phyloP scores from a whole-genome alignment of 2,329 filamentous ascomycete species.

The Penicillium sp. region DNA sequence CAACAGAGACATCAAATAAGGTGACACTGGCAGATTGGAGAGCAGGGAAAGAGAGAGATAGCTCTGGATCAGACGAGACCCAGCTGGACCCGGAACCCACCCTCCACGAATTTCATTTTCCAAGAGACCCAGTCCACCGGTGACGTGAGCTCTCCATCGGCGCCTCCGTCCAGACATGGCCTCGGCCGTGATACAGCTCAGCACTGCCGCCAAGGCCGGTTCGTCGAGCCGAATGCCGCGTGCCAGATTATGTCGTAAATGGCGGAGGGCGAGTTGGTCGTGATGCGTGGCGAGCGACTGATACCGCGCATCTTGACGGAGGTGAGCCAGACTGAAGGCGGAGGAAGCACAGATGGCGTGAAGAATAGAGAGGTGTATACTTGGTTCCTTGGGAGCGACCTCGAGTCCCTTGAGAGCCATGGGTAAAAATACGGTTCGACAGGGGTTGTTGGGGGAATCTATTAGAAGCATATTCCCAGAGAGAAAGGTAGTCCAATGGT shows the following conservation, averaged over 20 bases:
- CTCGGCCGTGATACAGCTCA: constrained; percentile 18
- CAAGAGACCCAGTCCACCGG: constrained; percentile 18
- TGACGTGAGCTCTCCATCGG: constrained; percentile 21
- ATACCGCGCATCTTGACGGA: constrained; percentile 19
- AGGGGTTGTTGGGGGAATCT: constrained; percentile 25
- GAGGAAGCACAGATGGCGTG: constrained; percentile 24
- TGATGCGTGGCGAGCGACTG: constrained; percentile 25
- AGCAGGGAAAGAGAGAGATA: constrained; percentile 26
- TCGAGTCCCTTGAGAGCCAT: constrained; percentile 17
- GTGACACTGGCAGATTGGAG: constrained; percentile 23
- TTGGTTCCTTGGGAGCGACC: constrained; percentile 10
- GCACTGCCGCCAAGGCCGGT: constrained; percentile 13
- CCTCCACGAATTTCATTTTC: constrained; percentile 18
- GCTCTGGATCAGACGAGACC: constrained; percentile 21
- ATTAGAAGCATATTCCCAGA: constrained; percentile 26
- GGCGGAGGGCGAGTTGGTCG: constrained; percentile 25
- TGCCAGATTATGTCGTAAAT: constrained; percentile 21
- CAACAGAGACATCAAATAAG: constrained; percentile 16
- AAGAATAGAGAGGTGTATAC: constrained; percentile 25
- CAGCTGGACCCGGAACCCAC: constrained; percentile 13
- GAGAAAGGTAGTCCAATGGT: constrained; percentile 28
- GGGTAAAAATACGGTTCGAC: constrained; percentile 24
- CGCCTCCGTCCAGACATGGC: constrained; percentile 23
- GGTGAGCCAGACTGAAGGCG: constrained; percentile 22
- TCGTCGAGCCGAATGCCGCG: constrained; percentile 13